Evolutionary conservation across 352 stramenopile genomes (phyloP).

Genomic region (Pythium brassicae): DNA sequence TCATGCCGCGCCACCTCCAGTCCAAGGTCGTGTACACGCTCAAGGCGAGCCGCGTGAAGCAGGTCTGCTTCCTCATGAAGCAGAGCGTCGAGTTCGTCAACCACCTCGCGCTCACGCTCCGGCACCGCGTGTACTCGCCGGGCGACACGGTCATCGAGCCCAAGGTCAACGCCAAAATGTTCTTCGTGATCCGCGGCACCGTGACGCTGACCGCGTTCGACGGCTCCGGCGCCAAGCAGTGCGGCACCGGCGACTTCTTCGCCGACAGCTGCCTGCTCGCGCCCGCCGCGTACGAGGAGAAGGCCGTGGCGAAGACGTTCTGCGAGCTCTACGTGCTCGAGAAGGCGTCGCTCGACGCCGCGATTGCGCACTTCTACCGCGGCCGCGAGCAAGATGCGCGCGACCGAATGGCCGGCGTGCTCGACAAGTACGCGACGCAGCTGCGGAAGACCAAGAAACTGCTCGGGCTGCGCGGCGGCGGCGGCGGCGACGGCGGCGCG

Average conservation of each 20-base stretch:
- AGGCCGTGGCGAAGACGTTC: conserved; percentile 70
- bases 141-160: conserved; percentile 60
- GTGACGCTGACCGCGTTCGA: conserved; percentile 51
- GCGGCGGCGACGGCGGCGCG: conserved; percentile 9
- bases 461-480: conserved; percentile 38
- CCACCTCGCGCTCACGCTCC: conserved; percentile 37
- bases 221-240: conserved; percentile 42
- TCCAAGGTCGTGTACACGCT: conserved; percentile 55
- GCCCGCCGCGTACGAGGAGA: conserved; percentile 63
- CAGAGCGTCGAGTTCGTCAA: conserved; percentile 76
- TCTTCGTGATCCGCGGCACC: conserved; percentile 60
- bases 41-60: conserved; percentile 55
- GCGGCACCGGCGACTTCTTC: conserved; percentile 64
- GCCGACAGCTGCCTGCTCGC: conserved; percentile 52
- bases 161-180: conserved; percentile 74
- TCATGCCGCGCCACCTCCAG: conserved; percentile 66
- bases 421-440: conserved; percentile 58
- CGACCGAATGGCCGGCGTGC: conserved; percentile 32
- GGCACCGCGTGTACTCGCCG: conserved; percentile 52
- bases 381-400: conserved; percentile 22
- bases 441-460: conserved; percentile 76
- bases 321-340: conserved; percentile 78
- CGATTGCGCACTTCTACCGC: conserved; percentile 48
- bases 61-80: conserved; percentile 66
- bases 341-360: conserved; percentile 55